phyloP scores from a whole-genome alignment of 2,329 filamentous ascomycete genomes.

The Tympanopsis confertula region DNA sequence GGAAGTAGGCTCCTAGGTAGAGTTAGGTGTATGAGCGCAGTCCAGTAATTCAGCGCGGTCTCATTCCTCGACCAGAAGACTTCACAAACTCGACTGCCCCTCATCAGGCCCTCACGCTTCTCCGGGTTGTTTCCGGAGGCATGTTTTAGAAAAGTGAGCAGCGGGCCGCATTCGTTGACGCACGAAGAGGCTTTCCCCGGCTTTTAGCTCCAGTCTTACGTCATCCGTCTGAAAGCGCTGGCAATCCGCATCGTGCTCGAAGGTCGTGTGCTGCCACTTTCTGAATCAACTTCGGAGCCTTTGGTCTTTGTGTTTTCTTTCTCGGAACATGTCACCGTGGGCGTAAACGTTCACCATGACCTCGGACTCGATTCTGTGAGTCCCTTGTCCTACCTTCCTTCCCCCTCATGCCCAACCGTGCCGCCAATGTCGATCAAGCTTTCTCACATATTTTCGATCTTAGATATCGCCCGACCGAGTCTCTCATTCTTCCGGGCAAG shows the following conservation, averaged over 20 bases:
- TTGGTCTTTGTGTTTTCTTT: neutral
- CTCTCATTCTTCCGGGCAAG: slow-evolving; percentile 22
- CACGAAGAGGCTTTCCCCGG: neutral
- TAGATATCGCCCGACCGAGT: slow-evolving; percentile 27
- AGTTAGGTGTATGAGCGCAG: no score
- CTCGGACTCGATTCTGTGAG: neutral
- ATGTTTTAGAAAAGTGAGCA: no score
- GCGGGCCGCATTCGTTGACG: no score
- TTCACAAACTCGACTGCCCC: no score
- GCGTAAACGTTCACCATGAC: neutral
- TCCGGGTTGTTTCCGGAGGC: no score
- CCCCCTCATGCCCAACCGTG: slow-evolving; percentile 2
- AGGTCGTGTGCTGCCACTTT: neutral
- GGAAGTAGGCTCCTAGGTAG: no score
- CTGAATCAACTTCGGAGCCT: neutral
- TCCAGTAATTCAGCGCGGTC: no score
- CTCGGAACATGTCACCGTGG: neutral
- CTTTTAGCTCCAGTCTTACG: neutral
- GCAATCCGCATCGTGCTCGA: neutral
- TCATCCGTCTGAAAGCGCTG: neutral
- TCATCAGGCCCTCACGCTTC: no score
- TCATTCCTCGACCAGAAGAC: no score
- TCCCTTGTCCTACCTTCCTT: slow-evolving; percentile 11
- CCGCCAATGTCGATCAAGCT: slow-evolving; percentile 3
- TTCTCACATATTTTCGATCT: slow-evolving; percentile 6